Evolutionary conservation across 2,329 filamentous ascomycete species (phyloP).

Genomic region (Penicillium fuscoglaucum): DNA sequence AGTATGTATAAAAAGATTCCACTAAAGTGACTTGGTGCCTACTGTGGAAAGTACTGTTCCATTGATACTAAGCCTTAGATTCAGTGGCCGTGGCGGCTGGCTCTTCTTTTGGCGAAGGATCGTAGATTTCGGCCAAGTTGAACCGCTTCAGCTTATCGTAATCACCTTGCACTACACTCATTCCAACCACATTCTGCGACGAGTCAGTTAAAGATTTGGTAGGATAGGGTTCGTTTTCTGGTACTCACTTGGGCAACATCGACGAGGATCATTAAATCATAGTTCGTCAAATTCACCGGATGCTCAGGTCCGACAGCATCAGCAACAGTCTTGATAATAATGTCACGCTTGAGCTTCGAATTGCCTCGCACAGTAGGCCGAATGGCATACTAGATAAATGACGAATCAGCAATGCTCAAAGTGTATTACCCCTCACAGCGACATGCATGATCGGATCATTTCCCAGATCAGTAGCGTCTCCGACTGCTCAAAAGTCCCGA

Average conservation of each 20-base stretch:
- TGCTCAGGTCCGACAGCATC: constrained; percentile 58
- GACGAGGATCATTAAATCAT: constrained; percentile 62
- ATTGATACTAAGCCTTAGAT: constrained; percentile 6
- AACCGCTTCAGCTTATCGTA: constrained; percentile 63
- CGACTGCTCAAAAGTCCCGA: not conserved
- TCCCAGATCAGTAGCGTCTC: not conserved
- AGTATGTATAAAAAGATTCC: not conserved
- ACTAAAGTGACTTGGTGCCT: not conserved
- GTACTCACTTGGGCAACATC: constrained; percentile 60
- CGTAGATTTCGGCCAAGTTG: constrained; percentile 63
- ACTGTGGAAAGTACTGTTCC: not conserved
- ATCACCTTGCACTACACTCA: constrained; percentile 61
- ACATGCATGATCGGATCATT: constrained; percentile 1
- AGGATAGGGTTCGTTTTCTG: not conserved
- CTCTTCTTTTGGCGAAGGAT: constrained; percentile 42
- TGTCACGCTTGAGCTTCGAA: constrained; percentile 56
- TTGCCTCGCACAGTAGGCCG: constrained; percentile 62
- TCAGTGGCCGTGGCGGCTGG: not conserved
- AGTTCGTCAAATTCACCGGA: constrained; percentile 60
- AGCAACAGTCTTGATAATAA: constrained; percentile 61
- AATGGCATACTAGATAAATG: constrained; percentile 59
- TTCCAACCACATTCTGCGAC: constrained; percentile 60
- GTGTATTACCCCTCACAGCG: constrained; percentile 1
- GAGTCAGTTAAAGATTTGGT: constrained; percentile 12
- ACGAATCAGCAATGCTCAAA: constrained; percentile 4